Percentiles rank a stretch among this genome's conserved stretches.
Conservation (phyloP, 768 basidiomycete species). For the Suillus spraguei region DNA sequence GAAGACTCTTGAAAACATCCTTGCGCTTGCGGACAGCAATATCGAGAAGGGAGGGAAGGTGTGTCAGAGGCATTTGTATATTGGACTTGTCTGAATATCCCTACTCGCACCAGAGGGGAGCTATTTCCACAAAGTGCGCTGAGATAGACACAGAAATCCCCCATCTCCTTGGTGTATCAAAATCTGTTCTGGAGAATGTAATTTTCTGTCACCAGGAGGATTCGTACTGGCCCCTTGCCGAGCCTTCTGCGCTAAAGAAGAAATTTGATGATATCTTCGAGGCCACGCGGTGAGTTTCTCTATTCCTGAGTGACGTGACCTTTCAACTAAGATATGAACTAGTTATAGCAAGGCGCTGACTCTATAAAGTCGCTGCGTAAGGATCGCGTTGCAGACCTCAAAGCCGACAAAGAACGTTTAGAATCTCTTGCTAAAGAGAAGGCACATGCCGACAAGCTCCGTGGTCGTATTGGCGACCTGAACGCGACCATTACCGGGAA, state of each 20-base stretch:
- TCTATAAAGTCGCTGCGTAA: slow-evolving; percentile 90
- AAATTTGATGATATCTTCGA: slow-evolving; percentile 99
- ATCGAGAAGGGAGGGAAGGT: slow-evolving; percentile 79
- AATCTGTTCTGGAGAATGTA: slow-evolving; percentile 98
- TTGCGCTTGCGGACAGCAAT: slow-evolving; percentile 71
- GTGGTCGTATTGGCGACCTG: slow-evolving; percentile 61
- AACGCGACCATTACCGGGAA: slow-evolving; percentile 65
- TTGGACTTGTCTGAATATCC: neutral
- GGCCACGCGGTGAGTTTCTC: slow-evolving; percentile 74
- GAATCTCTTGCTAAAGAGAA: slow-evolving; percentile 81
- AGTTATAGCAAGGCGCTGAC: slow-evolving; percentile 98
- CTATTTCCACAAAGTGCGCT: slow-evolving; percentile 96
- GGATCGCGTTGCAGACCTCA: slow-evolving; percentile 87
- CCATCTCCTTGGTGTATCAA: slow-evolving; percentile 90
- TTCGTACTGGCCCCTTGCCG: slow-evolving; percentile 95
- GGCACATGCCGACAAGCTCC: slow-evolving; percentile 83
- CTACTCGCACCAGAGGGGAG: slow-evolving; percentile 58
- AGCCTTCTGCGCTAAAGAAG: slow-evolving; percentile 91
- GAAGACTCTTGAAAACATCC: slow-evolving; percentile 95
- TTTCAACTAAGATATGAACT: slow-evolving; percentile 9
- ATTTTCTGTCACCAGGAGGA: slow-evolving; percentile 99
- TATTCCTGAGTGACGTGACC: neutral
- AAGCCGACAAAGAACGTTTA: slow-evolving; percentile 89
- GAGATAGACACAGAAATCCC: slow-evolving; percentile 97
- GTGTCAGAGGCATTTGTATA: slow-evolving; percentile 22